phyloP scores from a whole-genome alignment of 2,329 filamentous ascomycete genomes.

The Paecilomyces variotii region DNA sequence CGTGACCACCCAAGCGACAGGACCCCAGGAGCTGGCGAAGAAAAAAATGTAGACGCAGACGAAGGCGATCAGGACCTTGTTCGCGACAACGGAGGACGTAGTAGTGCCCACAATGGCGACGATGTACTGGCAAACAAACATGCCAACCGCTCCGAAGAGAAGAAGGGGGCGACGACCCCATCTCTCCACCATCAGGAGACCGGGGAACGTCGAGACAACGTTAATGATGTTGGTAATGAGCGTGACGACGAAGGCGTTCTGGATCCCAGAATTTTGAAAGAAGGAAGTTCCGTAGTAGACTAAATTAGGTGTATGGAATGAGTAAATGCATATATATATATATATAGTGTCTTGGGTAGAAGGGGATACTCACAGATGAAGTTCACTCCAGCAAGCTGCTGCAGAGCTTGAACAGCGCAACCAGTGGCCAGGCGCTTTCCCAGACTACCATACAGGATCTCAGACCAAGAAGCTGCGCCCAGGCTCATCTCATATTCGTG shows the following conservation, averaged over 20 bases:
- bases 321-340: neutral
- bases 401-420: constrained; percentile 30
- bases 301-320: constrained; percentile 1
- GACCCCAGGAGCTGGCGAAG: constrained; percentile 39
- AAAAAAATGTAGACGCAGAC: constrained; percentile 41
- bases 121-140: constrained; percentile 41
- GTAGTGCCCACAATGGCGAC: constrained; percentile 42
- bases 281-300: constrained; percentile 35
- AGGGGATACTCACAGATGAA: constrained; percentile 30
- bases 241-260: constrained; percentile 38
- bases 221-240: constrained; percentile 44
- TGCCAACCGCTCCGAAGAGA: constrained; percentile 39
- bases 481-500: constrained; percentile 66
- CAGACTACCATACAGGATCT: constrained; percentile 27
- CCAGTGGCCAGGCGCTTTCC: constrained; percentile 33
- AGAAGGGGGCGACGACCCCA: constrained; percentile 42
- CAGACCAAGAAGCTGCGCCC: constrained; percentile 28
- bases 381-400: constrained; percentile 36
- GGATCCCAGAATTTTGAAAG: constrained; percentile 32
- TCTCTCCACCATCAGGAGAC: constrained; percentile 42
- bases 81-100: constrained; percentile 26
- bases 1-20: constrained; percentile 37
- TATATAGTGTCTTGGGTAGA: neutral
- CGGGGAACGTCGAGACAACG: constrained; percentile 40
- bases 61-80: constrained; percentile 38